Base-by-base conservation (phyloP, 2,329 filamentous ascomycete species). In the Ophiostoma himal-ulmi region DNA sequence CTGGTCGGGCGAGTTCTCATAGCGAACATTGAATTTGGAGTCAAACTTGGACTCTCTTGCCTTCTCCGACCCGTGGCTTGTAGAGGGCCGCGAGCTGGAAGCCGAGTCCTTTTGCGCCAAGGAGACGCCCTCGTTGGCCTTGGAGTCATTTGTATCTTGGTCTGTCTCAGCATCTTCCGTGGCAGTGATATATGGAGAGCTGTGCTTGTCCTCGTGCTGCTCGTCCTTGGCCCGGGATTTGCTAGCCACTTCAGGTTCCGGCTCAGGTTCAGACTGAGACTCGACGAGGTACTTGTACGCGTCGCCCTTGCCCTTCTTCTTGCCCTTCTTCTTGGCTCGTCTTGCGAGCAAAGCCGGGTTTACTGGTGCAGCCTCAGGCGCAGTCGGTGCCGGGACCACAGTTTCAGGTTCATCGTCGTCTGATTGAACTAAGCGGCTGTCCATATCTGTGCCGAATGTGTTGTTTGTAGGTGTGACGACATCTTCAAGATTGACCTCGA, bases 261-360 rank as follows among this genome's bases (percentile, higher is more conserved):
- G 10, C 6, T 67, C 70, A 4, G 17, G 22, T 13, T 26, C 22
- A 0, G 34, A 10, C 2, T 67, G 67, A 7, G 68, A 64, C n/a
- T 69, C 70, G 2, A 41, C n/a, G 11, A 67, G 65, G n/a, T n/a
- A 26, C 22, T 52, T 30, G 41, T 26, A 39, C 48, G n/a, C 65
- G 5, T 48, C 26, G 17, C 62, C 62, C 14, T 66, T 69, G 67
- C 34, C 67, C 20, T 71, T 71, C 22, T 64, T 54, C 13, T 70
- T 71, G 30, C 39, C 65, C 34, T 68, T 48, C 26, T 69, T 71
- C 11, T 71, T 71, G 3, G 41, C 52, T 30, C 36, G 60, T 62
- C 48, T 68, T 68, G 11, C 57, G 37, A n/a, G 67, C 54, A 37
- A 17, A n/a, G 65, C 39, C 5, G 39, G 37, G 22, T 67, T 26